Evolutionary conservation across 1,139 yeast genomes (phyloP).

Genomic region (Pichia sp.): DNA sequence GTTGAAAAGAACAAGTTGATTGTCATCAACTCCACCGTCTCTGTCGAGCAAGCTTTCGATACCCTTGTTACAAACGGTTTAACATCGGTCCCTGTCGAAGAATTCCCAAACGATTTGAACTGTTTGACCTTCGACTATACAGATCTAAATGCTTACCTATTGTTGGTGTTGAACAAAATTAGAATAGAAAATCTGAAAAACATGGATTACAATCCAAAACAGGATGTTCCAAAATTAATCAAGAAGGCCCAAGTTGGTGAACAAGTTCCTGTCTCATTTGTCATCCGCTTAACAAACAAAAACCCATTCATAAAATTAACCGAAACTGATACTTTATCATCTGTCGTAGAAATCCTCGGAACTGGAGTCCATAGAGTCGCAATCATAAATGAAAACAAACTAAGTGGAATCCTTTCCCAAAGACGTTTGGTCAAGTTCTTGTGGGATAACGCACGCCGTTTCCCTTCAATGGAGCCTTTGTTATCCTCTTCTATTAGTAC

Average conservation of each 20-base stretch:
- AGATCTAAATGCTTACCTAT: slow-evolving; percentile 73
- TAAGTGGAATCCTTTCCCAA: slow-evolving; percentile 82
- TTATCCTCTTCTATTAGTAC: slow-evolving; percentile 64
- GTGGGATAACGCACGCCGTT: slow-evolving; percentile 89
- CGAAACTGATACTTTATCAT: slow-evolving; percentile 61
- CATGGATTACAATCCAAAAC: slow-evolving; percentile 30
- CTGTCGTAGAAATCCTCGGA: slow-evolving; percentile 81
- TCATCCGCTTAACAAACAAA: slow-evolving; percentile 73
- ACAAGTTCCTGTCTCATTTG: slow-evolving; percentile 77
- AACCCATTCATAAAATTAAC: slow-evolving; percentile 78
- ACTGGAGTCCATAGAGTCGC: slow-evolving; percentile 93
- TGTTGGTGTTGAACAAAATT: slow-evolving; percentile 33
- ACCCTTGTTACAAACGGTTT: slow-evolving; percentile 64
- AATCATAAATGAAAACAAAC: slow-evolving; percentile 52
- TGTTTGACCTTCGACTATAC: slow-evolving; percentile 87
- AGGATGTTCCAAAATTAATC: slow-evolving; percentile 34
- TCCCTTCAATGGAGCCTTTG: slow-evolving; percentile 71
- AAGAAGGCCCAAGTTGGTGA: slow-evolving; percentile 57
- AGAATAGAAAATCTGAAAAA: slow-evolving; percentile 31
- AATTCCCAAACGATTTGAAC: slow-evolving; percentile 49
- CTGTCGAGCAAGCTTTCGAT: slow-evolving; percentile 87
- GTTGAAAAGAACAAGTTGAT: slow-evolving; percentile 77
- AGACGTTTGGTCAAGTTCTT: slow-evolving; percentile 75
- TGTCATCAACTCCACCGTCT: slow-evolving; percentile 54
- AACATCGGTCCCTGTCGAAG: slow-evolving; percentile 79